Evolutionary conservation across 495 filamentous ascomycete genomes (phyloP).

Genomic region (Penicillium malachiteum): DNA sequence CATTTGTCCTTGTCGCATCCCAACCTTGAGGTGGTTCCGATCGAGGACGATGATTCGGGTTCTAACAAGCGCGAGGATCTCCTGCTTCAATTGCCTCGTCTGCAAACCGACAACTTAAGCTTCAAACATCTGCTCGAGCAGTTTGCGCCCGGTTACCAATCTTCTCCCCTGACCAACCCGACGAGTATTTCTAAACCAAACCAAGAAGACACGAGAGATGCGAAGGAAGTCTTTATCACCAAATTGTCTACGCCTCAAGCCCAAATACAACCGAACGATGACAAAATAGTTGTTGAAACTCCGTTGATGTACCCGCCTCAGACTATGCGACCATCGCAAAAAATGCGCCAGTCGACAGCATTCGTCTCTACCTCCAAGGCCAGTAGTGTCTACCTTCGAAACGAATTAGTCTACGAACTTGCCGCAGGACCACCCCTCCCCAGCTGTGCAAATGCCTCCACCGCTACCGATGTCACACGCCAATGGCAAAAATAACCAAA

Average conservation of each 20-base stretch:
- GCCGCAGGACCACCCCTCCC: slow-evolving; percentile 33
- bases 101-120: slow-evolving; percentile 32
- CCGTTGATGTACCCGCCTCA: not conserved
- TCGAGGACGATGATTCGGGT: not conserved
- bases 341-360: slow-evolving; percentile 10
- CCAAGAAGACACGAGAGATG: not conserved
- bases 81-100: slow-evolving; percentile 35
- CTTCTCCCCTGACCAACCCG: not conserved
- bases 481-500: slow-evolving; percentile 1
- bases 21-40: slow-evolving; percentile 5
- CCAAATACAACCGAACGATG: slow-evolving; percentile 3
- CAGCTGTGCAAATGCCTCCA: slow-evolving; percentile 12
- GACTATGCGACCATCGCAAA: slow-evolving; percentile 5
- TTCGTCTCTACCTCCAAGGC: slow-evolving; percentile 22
- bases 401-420: slow-evolving; percentile 39
- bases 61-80: slow-evolving; percentile 24
- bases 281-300: slow-evolving; percentile 27
- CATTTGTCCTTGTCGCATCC: slow-evolving; percentile 16
- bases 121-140: slow-evolving; percentile 12
- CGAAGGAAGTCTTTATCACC: not conserved
- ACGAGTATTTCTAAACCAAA: not conserved
- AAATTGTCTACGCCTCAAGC: not conserved
- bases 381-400: slow-evolving; percentile 16
- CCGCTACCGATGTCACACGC: not conserved
- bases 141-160: not conserved